Evolutionary conservation across 1,284 basidiomycete species (phyloP).

Genomic region (Marasmius tenuissimus): DNA sequence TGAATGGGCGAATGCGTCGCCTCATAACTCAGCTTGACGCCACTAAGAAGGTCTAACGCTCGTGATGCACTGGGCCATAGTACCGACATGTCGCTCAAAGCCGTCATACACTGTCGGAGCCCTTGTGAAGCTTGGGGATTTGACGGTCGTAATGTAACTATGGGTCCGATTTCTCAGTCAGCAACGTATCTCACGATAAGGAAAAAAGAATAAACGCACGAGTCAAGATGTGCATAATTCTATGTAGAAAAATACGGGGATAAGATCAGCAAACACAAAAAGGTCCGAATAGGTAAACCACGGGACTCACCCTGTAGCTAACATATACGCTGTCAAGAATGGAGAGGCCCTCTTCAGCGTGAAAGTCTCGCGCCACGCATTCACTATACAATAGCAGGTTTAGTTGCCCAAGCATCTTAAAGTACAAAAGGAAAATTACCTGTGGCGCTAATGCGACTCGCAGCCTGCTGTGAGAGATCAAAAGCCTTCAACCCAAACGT

Average conservation of each 20-base stretch:
- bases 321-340: slow-evolving; percentile 73
- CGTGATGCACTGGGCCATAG: slow-evolving; percentile 77
- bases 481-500: slow-evolving; percentile 62
- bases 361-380: slow-evolving; percentile 59
- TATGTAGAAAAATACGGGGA: slow-evolving; percentile 23
- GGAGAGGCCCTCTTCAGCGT: slow-evolving; percentile 65
- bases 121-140: slow-evolving; percentile 69
- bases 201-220: slow-evolving; percentile 38
- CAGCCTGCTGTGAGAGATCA: slow-evolving; percentile 75
- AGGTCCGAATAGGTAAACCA: neutral
- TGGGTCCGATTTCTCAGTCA: neutral
- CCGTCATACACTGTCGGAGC: slow-evolving; percentile 65
- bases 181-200: slow-evolving; percentile 9
- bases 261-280: slow-evolving; percentile 9
- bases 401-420: slow-evolving; percentile 2
- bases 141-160: slow-evolving; percentile 69
- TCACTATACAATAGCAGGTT: slow-evolving; percentile 39
- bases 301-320: slow-evolving; percentile 68
- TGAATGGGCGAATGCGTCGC: slow-evolving; percentile 35
- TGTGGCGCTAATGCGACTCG: slow-evolving; percentile 71
- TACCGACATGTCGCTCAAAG: slow-evolving; percentile 74
- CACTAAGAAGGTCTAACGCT: slow-evolving; percentile 69
- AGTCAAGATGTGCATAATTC: slow-evolving; percentile 84
- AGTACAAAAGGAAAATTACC: slow-evolving; percentile 36
- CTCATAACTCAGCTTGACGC: slow-evolving; percentile 60